Evolutionary conservation across 495 filamentous ascomycete species (phyloP).

Genomic region (Peziza echinospora): DNA sequence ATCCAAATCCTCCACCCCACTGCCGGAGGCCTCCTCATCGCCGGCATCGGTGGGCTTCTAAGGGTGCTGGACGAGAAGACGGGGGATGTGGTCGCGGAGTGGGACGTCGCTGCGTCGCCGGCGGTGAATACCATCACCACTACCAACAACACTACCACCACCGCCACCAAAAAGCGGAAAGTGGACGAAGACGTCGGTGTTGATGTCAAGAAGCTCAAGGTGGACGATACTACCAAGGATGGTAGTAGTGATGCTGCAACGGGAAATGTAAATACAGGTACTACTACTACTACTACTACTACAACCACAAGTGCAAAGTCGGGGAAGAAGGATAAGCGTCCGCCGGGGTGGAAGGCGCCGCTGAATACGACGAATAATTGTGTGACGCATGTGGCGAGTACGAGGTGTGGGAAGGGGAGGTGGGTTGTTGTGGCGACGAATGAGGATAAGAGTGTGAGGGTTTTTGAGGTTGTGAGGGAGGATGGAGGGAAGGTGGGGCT

Average conservation of each 20-base stretch:
- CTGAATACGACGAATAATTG: constrained; percentile 3
- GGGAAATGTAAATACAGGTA: too few species aligned
- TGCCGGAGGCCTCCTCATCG: too few species aligned
- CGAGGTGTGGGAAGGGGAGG: constrained; percentile 27
- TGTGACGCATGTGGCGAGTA: constrained; percentile 15
- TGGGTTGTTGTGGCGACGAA: constrained; percentile 58
- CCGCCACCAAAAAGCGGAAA: background rate
- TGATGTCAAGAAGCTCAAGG: background rate
- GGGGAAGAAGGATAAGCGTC: constrained; percentile 2
- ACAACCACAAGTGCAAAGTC: constrained; percentile 14
- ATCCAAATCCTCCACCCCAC: too few species aligned
- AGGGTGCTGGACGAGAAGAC: too few species aligned
- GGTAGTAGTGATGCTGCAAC: too few species aligned
- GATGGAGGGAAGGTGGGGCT: constrained; percentile 19
- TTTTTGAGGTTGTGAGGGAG: constrained; percentile 35
- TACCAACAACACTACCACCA: too few species aligned
- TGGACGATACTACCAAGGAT: constrained; percentile 3
- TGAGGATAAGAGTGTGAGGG: constrained; percentile 76
- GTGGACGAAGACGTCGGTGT: background rate
- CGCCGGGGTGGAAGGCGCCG: background rate
- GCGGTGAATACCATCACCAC: too few species aligned
- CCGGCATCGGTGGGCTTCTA: too few species aligned
- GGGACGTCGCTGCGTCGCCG: too few species aligned
- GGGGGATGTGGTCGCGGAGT: too few species aligned
- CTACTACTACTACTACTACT: too few species aligned